Evolutionary conservation across 805 yeast species (phyloP).

Genomic region (Candida insectorum): DNA sequence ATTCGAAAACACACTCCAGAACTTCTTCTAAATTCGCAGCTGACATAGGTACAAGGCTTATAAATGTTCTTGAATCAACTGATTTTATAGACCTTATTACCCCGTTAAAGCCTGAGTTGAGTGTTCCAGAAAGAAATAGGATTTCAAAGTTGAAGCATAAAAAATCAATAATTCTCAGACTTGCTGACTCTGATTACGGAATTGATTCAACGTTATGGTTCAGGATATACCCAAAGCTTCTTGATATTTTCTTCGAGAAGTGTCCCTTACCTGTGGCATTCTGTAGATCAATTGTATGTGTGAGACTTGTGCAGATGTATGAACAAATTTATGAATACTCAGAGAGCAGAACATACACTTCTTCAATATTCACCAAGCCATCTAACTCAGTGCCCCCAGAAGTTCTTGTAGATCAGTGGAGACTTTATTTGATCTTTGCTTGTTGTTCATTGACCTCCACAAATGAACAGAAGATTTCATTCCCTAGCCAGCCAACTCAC

Average conservation of each 20-base stretch:
- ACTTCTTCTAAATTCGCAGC: conserved; percentile 72
- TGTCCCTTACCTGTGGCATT: conserved; percentile 94
- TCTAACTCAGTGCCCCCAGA: conserved; percentile 54
- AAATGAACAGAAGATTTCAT: conserved; percentile 70
- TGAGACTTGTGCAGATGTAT: conserved; percentile 80
- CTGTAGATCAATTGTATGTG: conserved; percentile 87
- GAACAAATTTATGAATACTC: conserved; percentile 61
- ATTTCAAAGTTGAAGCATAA: conserved; percentile 61
- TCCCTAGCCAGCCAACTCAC: conserved; percentile 53
- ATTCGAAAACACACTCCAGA: conserved; percentile 43
- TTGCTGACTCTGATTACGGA: conserved; percentile 91
- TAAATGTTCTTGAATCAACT: conserved; percentile 69
- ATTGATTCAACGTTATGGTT: conserved; percentile 98
- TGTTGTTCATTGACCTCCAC: conserved; percentile 90
- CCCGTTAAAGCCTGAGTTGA: conserved; percentile 47
- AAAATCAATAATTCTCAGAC: conserved; percentile 63
- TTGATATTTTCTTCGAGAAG: conserved; percentile 66
- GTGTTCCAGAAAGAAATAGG: conserved; percentile 76
- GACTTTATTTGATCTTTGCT: conserved; percentile 82
- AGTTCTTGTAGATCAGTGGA: conserved; percentile 80
- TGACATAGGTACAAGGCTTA: conserved; percentile 70
- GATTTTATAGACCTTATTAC: conserved; percentile 66
- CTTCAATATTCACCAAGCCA: conserved; percentile 33
- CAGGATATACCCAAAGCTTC: conserved; percentile 72
- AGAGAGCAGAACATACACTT: conserved; percentile 37